phyloP scores from a whole-genome alignment of 805 yeast genomes.

The Yamadazyma ubonensis region DNA sequence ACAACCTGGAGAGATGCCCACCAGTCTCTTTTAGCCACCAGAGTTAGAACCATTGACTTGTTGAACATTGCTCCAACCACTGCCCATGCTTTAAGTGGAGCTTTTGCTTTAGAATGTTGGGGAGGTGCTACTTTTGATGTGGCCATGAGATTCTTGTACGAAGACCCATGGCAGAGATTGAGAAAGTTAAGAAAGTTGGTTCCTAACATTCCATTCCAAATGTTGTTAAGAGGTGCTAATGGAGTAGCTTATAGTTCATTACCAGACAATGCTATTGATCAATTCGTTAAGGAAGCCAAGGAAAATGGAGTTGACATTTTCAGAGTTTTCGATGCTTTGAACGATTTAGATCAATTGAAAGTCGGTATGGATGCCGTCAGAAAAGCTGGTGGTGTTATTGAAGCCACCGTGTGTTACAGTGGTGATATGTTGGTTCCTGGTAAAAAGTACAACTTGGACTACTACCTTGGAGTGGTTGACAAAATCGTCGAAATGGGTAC shows the following conservation, averaged over 20 bases:
- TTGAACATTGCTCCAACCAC: conserved; percentile 92
- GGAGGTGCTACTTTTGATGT: conserved; percentile 99
- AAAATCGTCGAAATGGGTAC: conserved; percentile 91
- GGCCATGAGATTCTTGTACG: conserved; percentile 96
- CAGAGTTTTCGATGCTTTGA: conserved; percentile 96
- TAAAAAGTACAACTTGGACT: conserved; percentile 92
- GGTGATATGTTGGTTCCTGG: conserved; percentile 98
- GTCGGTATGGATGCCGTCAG: conserved; percentile 98
- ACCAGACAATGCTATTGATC: conserved; percentile 98
- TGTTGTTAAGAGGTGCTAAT: conserved; percentile 98
- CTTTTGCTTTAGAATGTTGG: conserved; percentile 98
- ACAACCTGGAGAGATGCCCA: conserved; percentile 99
- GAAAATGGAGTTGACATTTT: conserved; percentile 95
- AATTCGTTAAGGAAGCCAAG: conserved; percentile 92
- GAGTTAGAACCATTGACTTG: conserved; percentile 93
- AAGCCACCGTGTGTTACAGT: conserved; percentile 96
- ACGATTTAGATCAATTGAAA: conserved; percentile 92
- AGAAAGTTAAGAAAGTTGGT: conserved; percentile 83
- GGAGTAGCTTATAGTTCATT: conserved; percentile 98
- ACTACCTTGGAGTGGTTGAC: conserved; percentile 80
- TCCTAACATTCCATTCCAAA: conserved; percentile 99
- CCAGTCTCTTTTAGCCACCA: conserved; percentile 94
- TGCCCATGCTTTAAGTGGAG: conserved; percentile 83
- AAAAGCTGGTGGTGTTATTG: conserved; percentile 98
- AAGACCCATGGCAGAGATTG: conserved; percentile 98